Base-by-base conservation (phyloP, 2,329 filamentous ascomycete species). In the Pseudogymnoascus sp. region DNA sequence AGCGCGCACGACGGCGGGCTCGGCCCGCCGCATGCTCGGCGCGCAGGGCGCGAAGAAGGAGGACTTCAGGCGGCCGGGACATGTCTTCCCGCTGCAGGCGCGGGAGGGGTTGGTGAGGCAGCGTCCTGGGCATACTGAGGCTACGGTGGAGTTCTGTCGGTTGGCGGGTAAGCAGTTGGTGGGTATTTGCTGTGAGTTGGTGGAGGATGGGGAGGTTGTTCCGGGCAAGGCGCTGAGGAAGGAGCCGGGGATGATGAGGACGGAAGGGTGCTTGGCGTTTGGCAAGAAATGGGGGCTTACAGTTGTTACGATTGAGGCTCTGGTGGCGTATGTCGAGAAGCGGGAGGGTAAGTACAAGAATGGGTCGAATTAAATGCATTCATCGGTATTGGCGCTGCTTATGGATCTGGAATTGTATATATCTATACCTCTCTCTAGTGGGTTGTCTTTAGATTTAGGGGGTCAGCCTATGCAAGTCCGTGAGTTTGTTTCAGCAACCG, bases 291-390 rank as follows among this genome's bases (percentile, higher is more conserved):
- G 89, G 87, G 92, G 92, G 4, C 80, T 99, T 69, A 95, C 89
- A 80, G 91, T 96, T 64, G 96, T 93, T 77, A 97, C 95, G 31
- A 97, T 99, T 77, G 92, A 93, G 73, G 92, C 93, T 76, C 76
- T 99, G 77, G 88, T 93, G 28, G 80, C 79, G 63, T 89, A 96
- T 74, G 78, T 96, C 63, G 88, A 95, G 75, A 87, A 86, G 79
- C 87, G 81, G 40, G 88, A 93, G 77, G 87, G 87, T 38, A 84
- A 83, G 74, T 65, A 60, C 58, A 40, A 40, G 25, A 60, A 60
- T 61, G 60, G 43, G 6, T 45, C 60, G 33, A 31, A 38, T 40
- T 60, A 6, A 60, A 41, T 21, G 58, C 11, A 12, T 35, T 55
- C 28, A 33, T 55, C 49, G 28, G 49, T 33, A 33, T 33, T 33